A percentile compares a stretch with the other conserved stretches of the same genome.
These are phyloP conservation scores for Waitea zeae DNA, from an alignment of 1,284 basidiomycete genomes.

Conservation along the genomic window DNA sequence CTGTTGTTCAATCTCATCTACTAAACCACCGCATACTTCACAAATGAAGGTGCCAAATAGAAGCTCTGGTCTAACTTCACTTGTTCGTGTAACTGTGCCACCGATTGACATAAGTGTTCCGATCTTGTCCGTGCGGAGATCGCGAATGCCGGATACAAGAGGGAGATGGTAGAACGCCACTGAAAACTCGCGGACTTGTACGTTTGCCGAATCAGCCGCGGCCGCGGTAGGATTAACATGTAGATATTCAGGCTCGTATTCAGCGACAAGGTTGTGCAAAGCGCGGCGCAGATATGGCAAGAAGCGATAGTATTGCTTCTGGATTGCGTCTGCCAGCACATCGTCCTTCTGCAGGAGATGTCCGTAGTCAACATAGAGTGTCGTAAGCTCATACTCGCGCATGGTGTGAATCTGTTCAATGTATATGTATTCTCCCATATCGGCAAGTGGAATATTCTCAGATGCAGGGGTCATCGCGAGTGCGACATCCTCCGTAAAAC, in stretches of 20 bases:
- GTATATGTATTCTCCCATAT: conserved; percentile 59
- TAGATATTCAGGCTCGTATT: conserved; percentile 84
- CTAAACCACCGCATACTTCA: conserved; percentile 70
- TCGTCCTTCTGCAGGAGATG: conserved; percentile 86
- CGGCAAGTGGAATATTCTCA: conserved; percentile 36
- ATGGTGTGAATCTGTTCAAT: conserved; percentile 86
- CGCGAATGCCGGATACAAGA: conserved; percentile 88
- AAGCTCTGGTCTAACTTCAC: conserved; percentile 92
- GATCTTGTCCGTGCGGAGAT: conserved; percentile 83
- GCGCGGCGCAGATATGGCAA: conserved; percentile 87
- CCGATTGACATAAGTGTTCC: conserved; percentile 88
- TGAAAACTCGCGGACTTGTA: conserved; percentile 85
- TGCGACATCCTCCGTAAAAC: conserved; percentile 68
- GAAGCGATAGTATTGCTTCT: conserved; percentile 93
- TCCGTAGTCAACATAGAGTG: conserved; percentile 90
- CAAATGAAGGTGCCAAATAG: conserved; percentile 91
- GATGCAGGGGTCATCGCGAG: conserved; percentile 62
- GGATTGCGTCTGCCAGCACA: conserved; percentile 83
- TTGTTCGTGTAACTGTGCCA: conserved; percentile 94
- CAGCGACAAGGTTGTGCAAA: conserved; percentile 75
- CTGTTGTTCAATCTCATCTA: conserved; percentile 97
- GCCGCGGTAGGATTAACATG: conserved; percentile 77
- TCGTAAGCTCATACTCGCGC: conserved; percentile 86
- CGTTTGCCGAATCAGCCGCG: conserved; percentile 66
- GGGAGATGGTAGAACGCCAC: conserved; percentile 96